Conservation (phyloP, 257 asterid species). For the Vinca minor region DNA sequence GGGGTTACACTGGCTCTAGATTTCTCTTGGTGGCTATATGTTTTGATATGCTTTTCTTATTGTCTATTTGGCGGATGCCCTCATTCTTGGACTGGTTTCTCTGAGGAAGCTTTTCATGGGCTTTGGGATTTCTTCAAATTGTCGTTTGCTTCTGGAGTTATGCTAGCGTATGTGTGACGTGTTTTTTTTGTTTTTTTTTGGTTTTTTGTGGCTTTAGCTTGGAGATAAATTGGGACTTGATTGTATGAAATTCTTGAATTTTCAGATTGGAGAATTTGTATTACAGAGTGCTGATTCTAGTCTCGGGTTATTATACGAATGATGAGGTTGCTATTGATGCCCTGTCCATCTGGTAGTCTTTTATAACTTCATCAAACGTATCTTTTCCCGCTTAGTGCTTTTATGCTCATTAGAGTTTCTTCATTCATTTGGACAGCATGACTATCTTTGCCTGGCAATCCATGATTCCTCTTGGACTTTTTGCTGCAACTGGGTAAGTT, state of each 20-base stretch:
- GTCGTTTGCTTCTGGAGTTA: constrained; percentile 53
- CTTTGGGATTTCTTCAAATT: constrained; percentile 52
- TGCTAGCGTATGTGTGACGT: constrained; percentile 45
- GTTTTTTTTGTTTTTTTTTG: background rate
- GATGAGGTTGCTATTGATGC: constrained; percentile 59
- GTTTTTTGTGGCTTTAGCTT: background rate
- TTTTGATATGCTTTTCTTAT: constrained; percentile 34
- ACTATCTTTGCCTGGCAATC: constrained; percentile 54
- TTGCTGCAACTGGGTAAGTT: constrained; percentile 60
- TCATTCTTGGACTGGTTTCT: constrained; percentile 53
- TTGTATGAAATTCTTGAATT: constrained; percentile 3
- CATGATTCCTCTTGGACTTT: constrained; percentile 56
- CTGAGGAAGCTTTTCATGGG: constrained; percentile 40
- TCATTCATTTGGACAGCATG: constrained; percentile 31
- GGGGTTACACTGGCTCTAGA: constrained; percentile 48
- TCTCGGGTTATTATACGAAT: constrained; percentile 35
- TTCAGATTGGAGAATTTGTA: constrained; percentile 54
- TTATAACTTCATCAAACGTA: background rate
- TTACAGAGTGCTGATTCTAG: constrained; percentile 43
- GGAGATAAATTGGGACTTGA: constrained; percentile 1
- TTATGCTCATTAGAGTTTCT: background rate
- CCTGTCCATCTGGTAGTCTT: constrained; percentile 47
- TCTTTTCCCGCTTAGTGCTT: background rate
- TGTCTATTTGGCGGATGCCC: constrained; percentile 45
- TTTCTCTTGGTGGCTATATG: constrained; percentile 60